Percentiles rank a stretch among this genome's conserved stretches.
These are phyloP conservation scores for Russula olivacea DNA, from an alignment of 768 basidiomycete genomes.

Conservation along the genomic window DNA sequence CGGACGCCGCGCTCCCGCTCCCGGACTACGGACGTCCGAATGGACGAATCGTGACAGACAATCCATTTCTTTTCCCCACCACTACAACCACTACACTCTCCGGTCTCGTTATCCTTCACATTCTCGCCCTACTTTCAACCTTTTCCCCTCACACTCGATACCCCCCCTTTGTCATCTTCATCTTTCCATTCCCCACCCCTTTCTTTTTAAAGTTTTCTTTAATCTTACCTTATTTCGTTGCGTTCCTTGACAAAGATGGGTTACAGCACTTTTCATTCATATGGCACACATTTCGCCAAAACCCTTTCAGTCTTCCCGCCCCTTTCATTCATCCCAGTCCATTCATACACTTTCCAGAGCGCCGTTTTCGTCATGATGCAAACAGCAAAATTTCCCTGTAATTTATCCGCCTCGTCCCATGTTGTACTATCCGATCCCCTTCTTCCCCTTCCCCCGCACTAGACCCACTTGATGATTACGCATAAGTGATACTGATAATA, in stretches of 20 bases:
- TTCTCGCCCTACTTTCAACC: neutral
- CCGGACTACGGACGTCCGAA: conserved; percentile 7
- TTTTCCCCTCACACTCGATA: neutral
- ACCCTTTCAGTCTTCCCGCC: neutral
- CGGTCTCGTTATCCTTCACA: neutral
- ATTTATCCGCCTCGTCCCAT: conserved; percentile 5
- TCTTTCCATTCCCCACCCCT: too few relatives aligned
- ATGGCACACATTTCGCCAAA: neutral
- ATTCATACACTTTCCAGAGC: neutral
- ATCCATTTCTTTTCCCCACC: neutral
- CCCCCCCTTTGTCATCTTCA: neutral
- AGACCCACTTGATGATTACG: conserved; percentile 10
- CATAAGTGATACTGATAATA: conserved; percentile 1
- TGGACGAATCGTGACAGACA: conserved; percentile 24
- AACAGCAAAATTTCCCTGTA: conserved; percentile 1
- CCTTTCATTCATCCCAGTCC: neutral
- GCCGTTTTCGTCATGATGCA: neutral
- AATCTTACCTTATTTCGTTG: neutral
- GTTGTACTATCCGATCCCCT: conserved; percentile 1
- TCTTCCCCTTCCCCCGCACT: neutral
- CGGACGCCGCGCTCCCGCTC: neutral
- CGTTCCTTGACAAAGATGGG: neutral
- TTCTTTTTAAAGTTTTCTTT: neutral
- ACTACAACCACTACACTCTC: neutral
- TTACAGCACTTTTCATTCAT: conserved; percentile 8